Conservation (phyloP, 129 eudicot genomes). For the sunflower (Helianthus annuus) region HanXRQr2.0-SUNRISE NC_035434.2:41574761-41575260, state of each 20-base stretch:
- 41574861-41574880: neutral
- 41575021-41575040: neutral
- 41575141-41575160: constrained; percentile 13
- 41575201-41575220: constrained; percentile 22
- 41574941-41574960: no score
- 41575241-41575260: constrained; percentile 39
- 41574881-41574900: neutral
- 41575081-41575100: constrained; percentile 1
- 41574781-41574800: neutral
- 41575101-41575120: neutral
- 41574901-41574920: neutral
- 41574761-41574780: no score
- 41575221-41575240: constrained; percentile 41
- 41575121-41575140: constrained; percentile 19
- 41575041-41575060: constrained; percentile 3
- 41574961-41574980: no score
- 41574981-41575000: no score
- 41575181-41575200: constrained; percentile 18
- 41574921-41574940: neutral
- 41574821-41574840: neutral
- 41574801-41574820: neutral
- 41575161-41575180: neutral
- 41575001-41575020: neutral
- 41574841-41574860: neutral
- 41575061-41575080: neutral